phyloP scores from a whole-genome alignment of 331 rosid genomes.

The Malus hybrid region DNA sequence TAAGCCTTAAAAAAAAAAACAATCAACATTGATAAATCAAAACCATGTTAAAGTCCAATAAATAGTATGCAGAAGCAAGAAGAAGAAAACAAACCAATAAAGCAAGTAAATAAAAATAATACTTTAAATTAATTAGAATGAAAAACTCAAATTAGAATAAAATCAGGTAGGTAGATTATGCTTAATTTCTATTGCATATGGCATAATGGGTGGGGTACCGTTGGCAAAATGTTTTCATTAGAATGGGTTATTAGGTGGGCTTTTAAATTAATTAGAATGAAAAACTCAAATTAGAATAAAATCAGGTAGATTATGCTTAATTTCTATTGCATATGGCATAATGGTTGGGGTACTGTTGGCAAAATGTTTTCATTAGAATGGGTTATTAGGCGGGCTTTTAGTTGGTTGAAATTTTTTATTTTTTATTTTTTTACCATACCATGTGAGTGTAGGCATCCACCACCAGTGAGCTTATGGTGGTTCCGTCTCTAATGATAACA shows the following conservation, averaged over 20 bases:
- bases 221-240: too few species aligned
- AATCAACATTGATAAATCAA: background rate
- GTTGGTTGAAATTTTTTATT: too few species aligned
- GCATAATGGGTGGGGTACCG: too few species aligned
- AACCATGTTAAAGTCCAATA: background rate
- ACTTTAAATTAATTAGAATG: background rate
- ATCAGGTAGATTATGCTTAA: background rate
- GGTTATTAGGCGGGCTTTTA: too few species aligned
- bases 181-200: background rate
- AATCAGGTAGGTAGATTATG: background rate
- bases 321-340: background rate
- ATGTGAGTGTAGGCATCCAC: too few species aligned
- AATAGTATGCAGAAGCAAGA: background rate
- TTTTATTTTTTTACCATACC: too few species aligned
- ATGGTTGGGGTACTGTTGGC: too few species aligned
- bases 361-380: too few species aligned
- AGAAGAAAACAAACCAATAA: background rate
- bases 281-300: background rate
- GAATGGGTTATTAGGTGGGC: too few species aligned
- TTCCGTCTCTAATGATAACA: accelerated
- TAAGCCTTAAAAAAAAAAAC: background rate
- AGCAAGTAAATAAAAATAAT: background rate
- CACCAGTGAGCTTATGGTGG: too few species aligned
- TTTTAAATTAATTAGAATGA: background rate
- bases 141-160: background rate